Base-by-base conservation (phyloP, 192 early-diverging fungal species). In the Coemansia sp. region DNA sequence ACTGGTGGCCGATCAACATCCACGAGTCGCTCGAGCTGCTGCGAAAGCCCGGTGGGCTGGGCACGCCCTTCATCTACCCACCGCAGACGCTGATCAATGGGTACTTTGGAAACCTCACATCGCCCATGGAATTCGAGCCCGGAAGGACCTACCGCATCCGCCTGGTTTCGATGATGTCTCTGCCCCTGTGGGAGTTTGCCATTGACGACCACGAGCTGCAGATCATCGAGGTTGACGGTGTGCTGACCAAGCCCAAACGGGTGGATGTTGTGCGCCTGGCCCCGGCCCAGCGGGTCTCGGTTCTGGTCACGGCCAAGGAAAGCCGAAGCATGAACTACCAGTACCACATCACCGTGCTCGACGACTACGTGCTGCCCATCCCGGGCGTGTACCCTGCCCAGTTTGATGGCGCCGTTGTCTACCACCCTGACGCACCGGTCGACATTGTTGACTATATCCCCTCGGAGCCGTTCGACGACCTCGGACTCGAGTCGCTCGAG, bases 101-200 rank as follows among this genome's bases (percentile, higher is more conserved):
- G 12, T 13, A 49, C 10, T 54, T 36, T 31, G 64, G 42, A 10
- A 47, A 46, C 10, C 42, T 69, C n/a, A 56, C 70, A n/a, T 60
- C 58, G 17, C 44, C 54, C 12, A 59, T 87, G 48, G 31, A 51
- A 23, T 86, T 94, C 58, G 60, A 64, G 14, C 81, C 88, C 9
- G 85, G 85, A 31, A 88, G 83, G 62, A 87, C 80, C 11, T 90
- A 90, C 63, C 83, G 86, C 51, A 67, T 94, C 51, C 83, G 89
- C 14, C 44, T 94, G 27, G 77, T 94, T 49, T 83, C 80, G 55
- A 87, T 85, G 78, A 80, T 78, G 43, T 80, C 78, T n/a, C 59
- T 88, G 47, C 67, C 80, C 7, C 78, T 78, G 41, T 90, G 79
- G 66, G 67, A 79, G 59, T 77, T 93, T 57, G 75, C 70, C 42